Base-by-base conservation (phyloP, 345 rosid species). In the Microthlaspi erraticum region DNA sequence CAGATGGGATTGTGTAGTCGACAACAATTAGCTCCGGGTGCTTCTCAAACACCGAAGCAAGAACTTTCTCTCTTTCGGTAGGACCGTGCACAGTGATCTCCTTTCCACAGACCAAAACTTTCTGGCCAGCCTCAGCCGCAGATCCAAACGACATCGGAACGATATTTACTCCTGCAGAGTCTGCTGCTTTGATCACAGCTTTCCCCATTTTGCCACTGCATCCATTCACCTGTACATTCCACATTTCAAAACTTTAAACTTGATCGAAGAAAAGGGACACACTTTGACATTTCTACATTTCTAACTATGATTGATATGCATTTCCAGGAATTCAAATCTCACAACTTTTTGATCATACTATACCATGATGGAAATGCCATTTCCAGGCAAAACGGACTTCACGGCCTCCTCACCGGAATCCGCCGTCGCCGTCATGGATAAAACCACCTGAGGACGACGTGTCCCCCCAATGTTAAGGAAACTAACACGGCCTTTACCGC, bases 141-240 rank as follows among this genome's bases (percentile, higher is more conserved):
- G 88, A 77, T 58, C 98, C 98, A 81, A 94, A 84, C 43, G 96
- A 88, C 8, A 79, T 71, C 2, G 98, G 96, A 82, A 94, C 74
- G 14, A 94, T 55, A 64, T 84, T 73, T 44, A 94, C 88, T 37
- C 99, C 97, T 2, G 92, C 98, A 73, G 90, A 79, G 20, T 87
- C 92, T 9, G 96, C 98, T 8, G 93, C 98, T 81, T 81, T 81
- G 66, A 91, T 86, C 32, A 94, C 89, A 72, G 96, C 89, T 73
- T 90, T 86, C 42, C 99, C 97, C 98, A 94, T 91, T 65, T 87
- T 87, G 1, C 97, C 98, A 45, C 78, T 81, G 50, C 96, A 89
- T 66, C 97, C 79, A 78, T 94, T 94, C 53, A 94, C 98, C 99
- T 91, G 66, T 44, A 57, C 54, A 32, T 8, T 36, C 32, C 10